Evolutionary conservation across 23 red algal genomes (phyloP), one percentile per base, ranked within the genome.

Genomic region (Agarophyton chilense): DNA sequence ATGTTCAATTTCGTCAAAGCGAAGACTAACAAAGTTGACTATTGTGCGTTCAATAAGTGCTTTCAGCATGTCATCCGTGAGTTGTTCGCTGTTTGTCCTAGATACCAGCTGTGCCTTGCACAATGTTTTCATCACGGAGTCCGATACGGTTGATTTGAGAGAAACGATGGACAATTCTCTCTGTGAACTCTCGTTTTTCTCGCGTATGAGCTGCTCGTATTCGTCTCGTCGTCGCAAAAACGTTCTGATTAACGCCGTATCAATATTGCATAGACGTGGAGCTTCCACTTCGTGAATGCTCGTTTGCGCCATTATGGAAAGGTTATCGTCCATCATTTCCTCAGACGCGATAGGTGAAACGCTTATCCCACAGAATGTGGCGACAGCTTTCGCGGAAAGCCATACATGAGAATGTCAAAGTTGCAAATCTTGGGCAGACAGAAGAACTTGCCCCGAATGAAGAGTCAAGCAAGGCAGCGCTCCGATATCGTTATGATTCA

Each of bases 171-270:
- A 10, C 24, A 51, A 1, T 26, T 76, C 29, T 33, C 26, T 35
- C 1, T 6, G 0, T 16, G 71, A 53, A 14, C 22, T 35, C 4
- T 53, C 25, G 11, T 51, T 76, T 39, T 24, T 76, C 71, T 76
- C 71, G 5, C 2, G 24, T 18, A 76, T 18, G 43, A 76, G 42
- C 34, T 76, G 25, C 22, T 52, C 71, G 18, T 76, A 76, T 35
- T 76, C 71, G 6, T 76, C 22, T 76, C 71, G 71, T 76, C 31
- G 42, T 53, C 71, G 43, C 10, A 49, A 34, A 76, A 76, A 76
- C 10, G 8, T 76, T 12, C 45, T 25, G 25, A 76, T 76, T 53
- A 18, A 76, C 25, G 38, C 25, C 1, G 50, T 34, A 25, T 76
- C 71, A 49, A 76, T 76, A 25, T 35, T 76, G 45, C 50, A 4